Percentiles rank a stretch among this genome's conserved stretches.
Evolutionary conservation across 768 basidiomycete genomes (phyloP).

Genomic region (Calocybe cyanea): DNA sequence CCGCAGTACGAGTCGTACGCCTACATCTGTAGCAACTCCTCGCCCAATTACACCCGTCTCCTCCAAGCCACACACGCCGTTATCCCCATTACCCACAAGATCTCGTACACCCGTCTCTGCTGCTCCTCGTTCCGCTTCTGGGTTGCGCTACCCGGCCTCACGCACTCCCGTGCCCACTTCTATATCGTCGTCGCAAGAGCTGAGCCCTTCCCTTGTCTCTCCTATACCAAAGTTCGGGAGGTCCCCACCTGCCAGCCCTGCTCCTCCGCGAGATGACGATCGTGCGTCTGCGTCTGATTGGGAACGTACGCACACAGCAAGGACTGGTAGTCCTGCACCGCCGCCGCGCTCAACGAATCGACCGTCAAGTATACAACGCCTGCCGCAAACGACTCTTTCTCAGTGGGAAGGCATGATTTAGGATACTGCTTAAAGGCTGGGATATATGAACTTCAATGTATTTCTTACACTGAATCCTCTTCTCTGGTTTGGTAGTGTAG

Average conservation of each 20-base stretch:
- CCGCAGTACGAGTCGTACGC: slow-evolving; percentile 9
- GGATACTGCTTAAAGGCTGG: no score
- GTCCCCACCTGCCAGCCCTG: slow-evolving; percentile 27
- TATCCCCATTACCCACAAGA: slow-evolving; percentile 16
- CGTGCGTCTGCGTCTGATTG: slow-evolving; percentile 16
- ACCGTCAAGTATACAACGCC: slow-evolving; percentile 53
- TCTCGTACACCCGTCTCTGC: slow-evolving; percentile 17
- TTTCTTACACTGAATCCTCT: no score
- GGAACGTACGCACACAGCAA: slow-evolving; percentile 26
- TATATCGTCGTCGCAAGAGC: slow-evolving; percentile 1
- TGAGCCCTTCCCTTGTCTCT: slow-evolving; percentile 25
- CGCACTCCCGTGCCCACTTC: slow-evolving; percentile 22
- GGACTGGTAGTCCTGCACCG: slow-evolving; percentile 47
- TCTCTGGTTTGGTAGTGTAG: no score
- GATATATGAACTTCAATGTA: no score
- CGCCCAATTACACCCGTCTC: slow-evolving; percentile 11
- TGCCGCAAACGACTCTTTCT: slow-evolving; percentile 49
- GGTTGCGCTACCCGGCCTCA: slow-evolving; percentile 9
- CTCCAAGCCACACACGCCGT: slow-evolving; percentile 60
- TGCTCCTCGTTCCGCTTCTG: slow-evolving; percentile 13
- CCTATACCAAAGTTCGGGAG: slow-evolving; percentile 29
- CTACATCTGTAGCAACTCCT: slow-evolving; percentile 9
- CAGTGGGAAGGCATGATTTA: slow-evolving; percentile 33
- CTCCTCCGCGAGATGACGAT: slow-evolving; percentile 15
- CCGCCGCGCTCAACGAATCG: slow-evolving; percentile 67